Percentiles rank a stretch among this genome's conserved stretches.
These are phyloP conservation scores for Citrus sinensis DNA, from an alignment of 345 rosid species.

Conservation along the genomic window DVS_A1.0 CM039163.1:40518001-40518500, in stretches of 20 bases:
- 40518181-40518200: not conserved
- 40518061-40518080: conserved; percentile 39
- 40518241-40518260: not conserved
- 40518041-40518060: conserved; percentile 74
- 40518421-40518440: too few species aligned
- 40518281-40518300: not conserved
- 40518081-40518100: not conserved
- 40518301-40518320: not conserved
- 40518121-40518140: not conserved
- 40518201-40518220: not conserved
- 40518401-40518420: too few species aligned
- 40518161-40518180: too few species aligned
- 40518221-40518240: not conserved
- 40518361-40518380: conserved; percentile 39
- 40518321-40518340: not conserved
- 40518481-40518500: too few species aligned
- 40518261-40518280: not conserved
- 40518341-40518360: too few species aligned
- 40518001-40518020: conserved; percentile 92
- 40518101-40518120: not conserved
- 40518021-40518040: conserved; percentile 90
- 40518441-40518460: not conserved
- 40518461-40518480: too few species aligned
- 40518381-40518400: too few species aligned
- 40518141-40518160: not conserved